Base-by-base conservation (phyloP, 1,284 basidiomycete genomes). In the Papiliotrema nemorosa region DNA sequence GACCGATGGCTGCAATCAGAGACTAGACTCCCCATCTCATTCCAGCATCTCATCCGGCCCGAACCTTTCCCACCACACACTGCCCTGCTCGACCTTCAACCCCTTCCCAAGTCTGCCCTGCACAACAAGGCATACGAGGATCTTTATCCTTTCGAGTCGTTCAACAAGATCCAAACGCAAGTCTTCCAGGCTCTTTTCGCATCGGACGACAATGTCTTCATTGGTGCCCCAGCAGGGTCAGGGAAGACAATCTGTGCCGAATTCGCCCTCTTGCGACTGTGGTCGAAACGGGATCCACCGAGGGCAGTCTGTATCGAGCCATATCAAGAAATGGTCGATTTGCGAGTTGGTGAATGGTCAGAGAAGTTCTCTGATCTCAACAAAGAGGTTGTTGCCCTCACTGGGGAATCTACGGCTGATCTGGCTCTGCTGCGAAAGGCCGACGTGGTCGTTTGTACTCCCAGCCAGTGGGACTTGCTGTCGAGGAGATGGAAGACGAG, bases 81-180 rank as follows among this genome's bases (percentile, higher is more conserved):
- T 0, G 83, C 90, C 3, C 84, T 98, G 18, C 85, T 98, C 42
- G 93, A 97, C 58, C 82, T 98, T 9, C 94, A 98, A 71, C 78
- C 88, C 1, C 82, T 97, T 0, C 93, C 94, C 0, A 79, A 96
- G 7, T 84, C 88, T 0, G 92, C 91, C 1, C 79, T 99, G 3
- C 90, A 94, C 74, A 94, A 93, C 79, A 83, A 85, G 67, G 88
- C 90, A 54, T 96, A 87, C 59, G 89, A 97, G 69, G 78, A 79
- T 4, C 82, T 97, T 38, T 98, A 96, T 73, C 81, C 84, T 0
- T 86, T 94, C 57, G 78, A 84, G 54, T 83, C 81, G 0, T 97
- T 97, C 81, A 98, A 98, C 82, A 97, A 97, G 77, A 96, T 97
- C 59, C 96, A 98, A 72, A 98, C 92, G 0, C 96, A 98, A 76